Percentiles rank a stretch among this genome's conserved stretches.
Conservation (phyloP, 169 alveolate species). For the Plasmodium adleri region DNA sequence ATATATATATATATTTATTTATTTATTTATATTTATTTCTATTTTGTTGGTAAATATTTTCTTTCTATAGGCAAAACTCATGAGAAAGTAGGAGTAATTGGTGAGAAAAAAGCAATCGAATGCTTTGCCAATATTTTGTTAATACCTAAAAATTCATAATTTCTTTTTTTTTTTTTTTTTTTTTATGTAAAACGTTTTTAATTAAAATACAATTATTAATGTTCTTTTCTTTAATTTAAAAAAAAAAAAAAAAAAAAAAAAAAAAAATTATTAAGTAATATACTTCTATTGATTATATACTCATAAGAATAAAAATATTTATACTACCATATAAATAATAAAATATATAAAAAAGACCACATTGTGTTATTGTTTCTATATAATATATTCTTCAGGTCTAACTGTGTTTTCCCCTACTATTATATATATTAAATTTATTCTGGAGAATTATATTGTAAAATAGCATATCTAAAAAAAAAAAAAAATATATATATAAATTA, state of each 20-base stretch:
- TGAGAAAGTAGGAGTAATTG: conserved; percentile 80
- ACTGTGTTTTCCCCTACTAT: no score
- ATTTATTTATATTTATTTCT: not conserved
- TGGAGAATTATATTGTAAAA: conserved; percentile 38
- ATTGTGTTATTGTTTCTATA: no score
- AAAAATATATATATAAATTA: not conserved
- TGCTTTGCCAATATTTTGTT: conserved; percentile 78
- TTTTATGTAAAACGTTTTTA: not conserved
- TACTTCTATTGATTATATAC: no score
- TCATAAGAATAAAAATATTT: no score
- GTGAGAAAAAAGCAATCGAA: conserved; percentile 80
- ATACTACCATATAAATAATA: no score
- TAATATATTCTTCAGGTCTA: no score
- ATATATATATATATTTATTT: not conserved
- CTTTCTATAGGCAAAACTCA: conserved; percentile 46
- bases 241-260: conserved; percentile 5
- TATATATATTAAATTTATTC: not conserved
- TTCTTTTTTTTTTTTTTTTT: not conserved
- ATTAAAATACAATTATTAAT: not conserved
- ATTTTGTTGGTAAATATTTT: not conserved
- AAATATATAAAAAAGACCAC: no score
- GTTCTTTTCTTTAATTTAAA: not conserved
- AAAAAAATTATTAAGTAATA: not conserved
- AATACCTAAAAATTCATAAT: conserved; percentile 35
- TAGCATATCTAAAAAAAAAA: conserved; percentile 31